Conservation (phyloP, 2,329 filamentous ascomycete species). For the Reticulascus tulasneorum region DNA sequence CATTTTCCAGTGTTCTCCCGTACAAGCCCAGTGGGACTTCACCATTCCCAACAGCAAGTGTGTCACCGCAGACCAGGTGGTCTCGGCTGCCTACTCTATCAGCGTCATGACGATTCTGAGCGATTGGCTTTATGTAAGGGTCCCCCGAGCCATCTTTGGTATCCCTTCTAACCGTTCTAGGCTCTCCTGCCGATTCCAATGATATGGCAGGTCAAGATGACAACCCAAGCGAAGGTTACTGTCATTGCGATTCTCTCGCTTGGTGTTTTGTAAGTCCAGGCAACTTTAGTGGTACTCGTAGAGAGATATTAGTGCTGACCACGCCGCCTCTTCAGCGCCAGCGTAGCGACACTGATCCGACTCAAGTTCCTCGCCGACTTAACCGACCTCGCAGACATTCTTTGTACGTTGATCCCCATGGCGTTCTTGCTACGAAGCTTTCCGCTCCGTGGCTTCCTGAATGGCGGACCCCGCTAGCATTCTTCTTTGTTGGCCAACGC, state of each 20-base stretch:
- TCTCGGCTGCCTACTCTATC: constrained; percentile 46
- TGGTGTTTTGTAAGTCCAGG: constrained; percentile 41
- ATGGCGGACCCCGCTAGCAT: not conserved
- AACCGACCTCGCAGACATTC: constrained; percentile 39
- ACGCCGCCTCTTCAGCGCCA: constrained; percentile 35
- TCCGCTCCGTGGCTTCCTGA: not conserved
- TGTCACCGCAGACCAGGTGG: constrained; percentile 37
- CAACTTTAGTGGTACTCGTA: not conserved
- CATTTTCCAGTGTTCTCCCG: constrained; percentile 46
- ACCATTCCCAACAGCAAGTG: constrained; percentile 39
- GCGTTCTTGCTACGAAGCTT: not conserved
- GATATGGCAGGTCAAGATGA: constrained; percentile 53
- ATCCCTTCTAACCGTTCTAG: constrained; percentile 14
- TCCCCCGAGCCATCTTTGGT: not conserved
- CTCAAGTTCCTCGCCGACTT: constrained; percentile 44
- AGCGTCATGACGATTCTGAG: constrained; percentile 49
- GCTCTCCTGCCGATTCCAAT: constrained; percentile 50
- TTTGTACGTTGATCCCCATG: constrained; percentile 38
- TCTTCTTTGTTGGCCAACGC: not conserved
- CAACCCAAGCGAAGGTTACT: constrained; percentile 45
- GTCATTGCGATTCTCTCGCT: constrained; percentile 46
- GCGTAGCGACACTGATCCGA: constrained; percentile 49
- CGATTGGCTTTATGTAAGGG: constrained; percentile 49
- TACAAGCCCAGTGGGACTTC: constrained; percentile 50
- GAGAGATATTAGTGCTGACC: not conserved